Base-by-base conservation (phyloP, 139 green algal genomes). In the Closterium sp. region DNA sequence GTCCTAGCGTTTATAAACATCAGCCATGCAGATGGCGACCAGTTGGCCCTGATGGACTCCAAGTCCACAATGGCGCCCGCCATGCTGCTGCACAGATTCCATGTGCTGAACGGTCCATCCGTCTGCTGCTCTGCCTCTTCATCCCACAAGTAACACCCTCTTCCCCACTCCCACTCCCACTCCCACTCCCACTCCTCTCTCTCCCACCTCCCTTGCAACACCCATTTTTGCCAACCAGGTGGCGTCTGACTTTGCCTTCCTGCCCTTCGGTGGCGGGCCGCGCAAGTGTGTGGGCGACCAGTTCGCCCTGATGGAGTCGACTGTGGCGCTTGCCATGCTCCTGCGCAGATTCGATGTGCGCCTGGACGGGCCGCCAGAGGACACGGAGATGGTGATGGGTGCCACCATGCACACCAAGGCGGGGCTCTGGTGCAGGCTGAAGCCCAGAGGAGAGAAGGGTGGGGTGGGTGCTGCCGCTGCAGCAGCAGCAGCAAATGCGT, bases 271-370 rank as follows among this genome's bases (percentile, higher is more conserved):
- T 21, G 98, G 97, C 34, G 98, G 98, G 23, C 93, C 95, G 6
- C 96, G 98, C 86, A 99, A 99, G 94, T 99, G 98, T 92, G 95
- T 99, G 19, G 98, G 98, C 25, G 98, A 99, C 94, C 98, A 99
- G 94, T 99, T 99, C 96, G 98, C 98, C 23, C 92, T 99, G 88
- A 98, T 98, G 92, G 97, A 99, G 95, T 92, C 95, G 5, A 84
- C 97, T 1, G 96, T 97, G n/a, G 95, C 94, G 0, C 94, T 99
- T 84, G 95, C 96, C 34, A 97, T 98, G 95, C 94, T 99, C 36
- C 43, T 97, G 93, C 94, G 97, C 28, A 93, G 96, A 21, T 99
- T 97, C 91, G 95, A 98, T 25, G 97, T 99, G 88, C 90, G 84
- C 19, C 88, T 97, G 16, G 96, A 93, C 28, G 87, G 55, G 81